phyloP scores from a whole-genome alignment of 2,329 filamentous ascomycete genomes.

The Xylaria sp. region DNA sequence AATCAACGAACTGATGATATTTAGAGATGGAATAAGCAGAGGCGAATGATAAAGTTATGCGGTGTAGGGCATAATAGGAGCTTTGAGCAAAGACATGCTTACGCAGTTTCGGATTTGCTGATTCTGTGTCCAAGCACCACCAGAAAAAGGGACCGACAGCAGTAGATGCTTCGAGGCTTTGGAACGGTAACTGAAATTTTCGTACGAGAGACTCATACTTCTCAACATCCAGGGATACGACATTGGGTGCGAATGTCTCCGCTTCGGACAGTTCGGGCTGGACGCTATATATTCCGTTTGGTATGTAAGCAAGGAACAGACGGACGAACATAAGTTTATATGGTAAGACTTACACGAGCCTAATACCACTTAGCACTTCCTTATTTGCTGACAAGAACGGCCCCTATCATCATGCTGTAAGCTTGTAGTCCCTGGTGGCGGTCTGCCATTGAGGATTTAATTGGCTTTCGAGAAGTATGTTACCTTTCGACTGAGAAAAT shows the following conservation, averaged over 20 bases:
- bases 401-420: conserved; percentile 9
- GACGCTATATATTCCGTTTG: conserved; percentile 19
- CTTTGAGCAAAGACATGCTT: conserved; percentile 8
- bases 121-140: conserved; percentile 38
- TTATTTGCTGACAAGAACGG: conserved; percentile 18
- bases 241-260: conserved; percentile 38
- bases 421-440: neutral
- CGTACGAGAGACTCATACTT: conserved; percentile 38
- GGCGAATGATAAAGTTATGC: no score
- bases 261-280: conserved; percentile 33
- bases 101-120: conserved; percentile 38
- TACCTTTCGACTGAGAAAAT: conserved; percentile 30
- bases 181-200: conserved; percentile 38
- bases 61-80: neutral
- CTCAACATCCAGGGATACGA: conserved; percentile 34
- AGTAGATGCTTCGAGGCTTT: conserved; percentile 39
- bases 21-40: neutral
- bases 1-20: neutral
- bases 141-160: conserved; percentile 46
- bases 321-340: neutral
- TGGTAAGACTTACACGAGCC: conserved; percentile 16
- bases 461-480: neutral
- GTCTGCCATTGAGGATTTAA: neutral
- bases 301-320: neutral
- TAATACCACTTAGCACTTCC: conserved; percentile 12